Conservation (phyloP, 352 stramenopile genomes). For the Globisporangium sylvaticum region DNA sequence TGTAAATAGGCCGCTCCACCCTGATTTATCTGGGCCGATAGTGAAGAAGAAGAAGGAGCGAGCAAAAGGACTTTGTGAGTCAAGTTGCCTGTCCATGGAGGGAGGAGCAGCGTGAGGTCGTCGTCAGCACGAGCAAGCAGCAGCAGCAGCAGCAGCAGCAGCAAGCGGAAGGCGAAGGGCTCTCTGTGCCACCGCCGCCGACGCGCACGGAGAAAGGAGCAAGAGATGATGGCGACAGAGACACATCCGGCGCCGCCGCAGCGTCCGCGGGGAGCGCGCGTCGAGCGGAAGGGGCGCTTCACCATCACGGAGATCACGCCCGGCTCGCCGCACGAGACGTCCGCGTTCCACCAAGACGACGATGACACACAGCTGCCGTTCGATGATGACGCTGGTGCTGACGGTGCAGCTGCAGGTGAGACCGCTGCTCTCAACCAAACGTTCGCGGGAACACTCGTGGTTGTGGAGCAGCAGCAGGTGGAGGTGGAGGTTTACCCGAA, state of each 20-base stretch:
- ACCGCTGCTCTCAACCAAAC: not conserved
- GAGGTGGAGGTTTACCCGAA: not conserved
- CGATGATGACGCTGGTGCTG: not conserved
- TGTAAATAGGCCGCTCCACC: slow-evolving; percentile 5
- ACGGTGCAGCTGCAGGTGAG: not conserved
- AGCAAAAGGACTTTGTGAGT: not conserved
- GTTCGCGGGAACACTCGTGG: not conserved
- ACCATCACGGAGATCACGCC: slow-evolving; percentile 79
- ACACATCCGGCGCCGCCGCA: slow-evolving; percentile 18
- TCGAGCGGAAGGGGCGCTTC: slow-evolving; percentile 76
- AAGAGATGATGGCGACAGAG: slow-evolving; percentile 23
- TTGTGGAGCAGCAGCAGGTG: not conserved
- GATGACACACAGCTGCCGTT: not conserved
- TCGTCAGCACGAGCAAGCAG: slow-evolving; percentile 5
- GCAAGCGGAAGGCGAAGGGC: not conserved
- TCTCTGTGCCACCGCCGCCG: not conserved
- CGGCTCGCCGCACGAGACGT: slow-evolving; percentile 38
- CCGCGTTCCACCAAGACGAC: slow-evolving; percentile 22
- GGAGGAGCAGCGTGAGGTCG: slow-evolving; percentile 1
- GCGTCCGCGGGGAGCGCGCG: slow-evolving; percentile 29
- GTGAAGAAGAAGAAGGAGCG: not conserved
- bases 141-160: not conserved
- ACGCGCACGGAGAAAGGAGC: not conserved
- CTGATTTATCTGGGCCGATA: not conserved
- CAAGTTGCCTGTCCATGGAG: not conserved